phyloP scores from a whole-genome alignment of 768 basidiomycete species.

The Auricularia auricula-judae region DNA sequence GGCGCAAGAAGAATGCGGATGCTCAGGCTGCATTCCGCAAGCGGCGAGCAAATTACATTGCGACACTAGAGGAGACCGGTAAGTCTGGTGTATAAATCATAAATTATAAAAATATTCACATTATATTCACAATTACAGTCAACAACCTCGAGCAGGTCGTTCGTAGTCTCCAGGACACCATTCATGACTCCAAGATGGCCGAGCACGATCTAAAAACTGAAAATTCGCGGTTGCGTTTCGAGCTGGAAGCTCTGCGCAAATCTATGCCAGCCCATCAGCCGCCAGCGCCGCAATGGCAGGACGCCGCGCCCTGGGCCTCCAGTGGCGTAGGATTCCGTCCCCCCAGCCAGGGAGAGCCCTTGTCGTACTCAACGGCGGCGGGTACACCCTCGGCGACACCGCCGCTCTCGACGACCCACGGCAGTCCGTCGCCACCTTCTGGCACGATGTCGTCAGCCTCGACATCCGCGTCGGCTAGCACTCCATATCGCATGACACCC shows the following conservation, averaged over 20 bases:
- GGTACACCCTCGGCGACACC: neutral
- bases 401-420: neutral
- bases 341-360: neutral
- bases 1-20: conserved; percentile 66
- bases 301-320: neutral
- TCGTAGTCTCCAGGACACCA: conserved; percentile 67
- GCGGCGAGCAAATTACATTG: conserved; percentile 71
- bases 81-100: conserved; percentile 9
- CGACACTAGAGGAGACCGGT: conserved; percentile 75
- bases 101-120: conserved; percentile 20
- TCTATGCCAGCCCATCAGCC: neutral
- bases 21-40: conserved; percentile 67
- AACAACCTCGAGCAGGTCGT: conserved; percentile 81
- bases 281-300: neutral
- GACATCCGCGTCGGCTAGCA: neutral
- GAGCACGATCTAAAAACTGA: conserved; percentile 1
- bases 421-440: neutral
- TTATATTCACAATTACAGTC: conserved; percentile 30
- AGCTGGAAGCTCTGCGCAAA: neutral
- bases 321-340: too few relatives aligned
- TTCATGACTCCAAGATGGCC: neutral
- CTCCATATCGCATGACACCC: neutral
- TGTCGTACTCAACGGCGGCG: neutral
- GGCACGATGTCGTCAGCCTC: neutral
- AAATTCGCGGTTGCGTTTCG: neutral